These are phyloP conservation scores for Geranium incanum DNA, from an alignment of 441 rosid species.

Conservation along the genomic window DNA sequence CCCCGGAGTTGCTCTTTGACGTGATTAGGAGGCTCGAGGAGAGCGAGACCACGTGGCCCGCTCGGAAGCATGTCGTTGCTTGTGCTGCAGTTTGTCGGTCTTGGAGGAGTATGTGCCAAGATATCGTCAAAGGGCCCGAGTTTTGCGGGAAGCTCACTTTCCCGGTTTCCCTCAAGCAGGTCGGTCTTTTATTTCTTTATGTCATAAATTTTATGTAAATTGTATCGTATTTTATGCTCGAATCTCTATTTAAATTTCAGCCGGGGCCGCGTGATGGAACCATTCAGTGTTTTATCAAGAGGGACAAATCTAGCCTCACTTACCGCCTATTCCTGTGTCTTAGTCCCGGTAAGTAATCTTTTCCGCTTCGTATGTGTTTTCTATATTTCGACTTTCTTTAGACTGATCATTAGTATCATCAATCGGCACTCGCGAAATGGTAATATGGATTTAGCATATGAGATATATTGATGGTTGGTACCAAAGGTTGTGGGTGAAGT, in stretches of 20 bases:
- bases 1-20: constrained; percentile 79
- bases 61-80: constrained; percentile 79
- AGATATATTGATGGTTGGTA: too few species aligned
- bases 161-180: constrained; percentile 93
- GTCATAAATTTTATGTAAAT: background rate
- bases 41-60: constrained; percentile 85
- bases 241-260: constrained; percentile 34
- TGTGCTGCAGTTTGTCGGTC: constrained; percentile 92
- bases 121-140: constrained; percentile 76
- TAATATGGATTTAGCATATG: too few species aligned
- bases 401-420: background rate
- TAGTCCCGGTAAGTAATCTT: constrained; percentile 58
- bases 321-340: constrained; percentile 93
- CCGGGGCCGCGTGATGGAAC: constrained; percentile 79
- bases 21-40: constrained; percentile 91
- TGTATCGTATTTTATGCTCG: background rate
- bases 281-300: constrained; percentile 45
- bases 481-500: too few species aligned
- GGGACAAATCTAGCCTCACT: constrained; percentile 72
- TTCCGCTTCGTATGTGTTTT: background rate
- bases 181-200: constrained; percentile 15
- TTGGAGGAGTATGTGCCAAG: constrained; percentile 95
- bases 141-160: constrained; percentile 87
- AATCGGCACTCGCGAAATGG: background rate
- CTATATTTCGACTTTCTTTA: background rate